These are phyloP conservation scores for Quambalaria eucalypti DNA, from an alignment of 1,284 basidiomycete species.

Conservation along the genomic window DNA sequence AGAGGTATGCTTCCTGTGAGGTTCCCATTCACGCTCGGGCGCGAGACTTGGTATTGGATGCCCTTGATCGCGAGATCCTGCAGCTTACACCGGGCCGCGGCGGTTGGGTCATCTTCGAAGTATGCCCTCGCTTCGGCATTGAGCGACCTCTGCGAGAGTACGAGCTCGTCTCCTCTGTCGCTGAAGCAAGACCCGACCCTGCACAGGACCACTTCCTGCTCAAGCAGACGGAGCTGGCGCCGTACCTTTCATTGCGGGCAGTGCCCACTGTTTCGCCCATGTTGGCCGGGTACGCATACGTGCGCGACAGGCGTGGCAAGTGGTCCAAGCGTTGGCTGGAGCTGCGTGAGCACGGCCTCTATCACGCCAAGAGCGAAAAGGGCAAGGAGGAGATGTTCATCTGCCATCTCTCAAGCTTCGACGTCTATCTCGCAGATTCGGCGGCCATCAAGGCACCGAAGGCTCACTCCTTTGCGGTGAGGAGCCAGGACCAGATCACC, in stretches of 20 bases:
- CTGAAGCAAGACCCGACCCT: slow-evolving; percentile 19
- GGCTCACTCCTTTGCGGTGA: slow-evolving; percentile 36
- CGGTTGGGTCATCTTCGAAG: slow-evolving; percentile 41
- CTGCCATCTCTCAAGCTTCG: slow-evolving; percentile 35
- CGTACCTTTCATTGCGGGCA: slow-evolving; percentile 25
- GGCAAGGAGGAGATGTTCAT: slow-evolving; percentile 38
- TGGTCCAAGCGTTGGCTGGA: slow-evolving; percentile 45
- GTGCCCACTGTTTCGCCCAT: slow-evolving; percentile 29
- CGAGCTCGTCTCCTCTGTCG: slow-evolving; percentile 35
- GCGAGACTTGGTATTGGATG: slow-evolving; percentile 25
- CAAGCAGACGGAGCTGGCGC: slow-evolving; percentile 34
- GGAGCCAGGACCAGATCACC: slow-evolving; percentile 26
- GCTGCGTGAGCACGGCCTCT: slow-evolving; percentile 40
- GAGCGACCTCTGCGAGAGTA: slow-evolving; percentile 44
- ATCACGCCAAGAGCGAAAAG: slow-evolving; percentile 40
- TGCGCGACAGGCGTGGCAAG: slow-evolving; percentile 35
- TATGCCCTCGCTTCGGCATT: slow-evolving; percentile 28
- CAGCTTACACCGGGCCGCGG: slow-evolving; percentile 12
- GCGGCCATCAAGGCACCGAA: slow-evolving; percentile 31
- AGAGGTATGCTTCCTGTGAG: slow-evolving; percentile 24
- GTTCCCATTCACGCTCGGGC: slow-evolving; percentile 26
- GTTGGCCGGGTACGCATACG: slow-evolving; percentile 38
- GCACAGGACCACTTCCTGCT: slow-evolving; percentile 33
- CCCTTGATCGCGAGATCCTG: slow-evolving; percentile 23
- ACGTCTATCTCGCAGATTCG: slow-evolving; percentile 37